A percentile compares a stretch with the other conserved stretches of the same genome.
phyloP scores from a whole-genome alignment of 345 rosid genomes.

The Eucalyptus polybractea region DNA sequence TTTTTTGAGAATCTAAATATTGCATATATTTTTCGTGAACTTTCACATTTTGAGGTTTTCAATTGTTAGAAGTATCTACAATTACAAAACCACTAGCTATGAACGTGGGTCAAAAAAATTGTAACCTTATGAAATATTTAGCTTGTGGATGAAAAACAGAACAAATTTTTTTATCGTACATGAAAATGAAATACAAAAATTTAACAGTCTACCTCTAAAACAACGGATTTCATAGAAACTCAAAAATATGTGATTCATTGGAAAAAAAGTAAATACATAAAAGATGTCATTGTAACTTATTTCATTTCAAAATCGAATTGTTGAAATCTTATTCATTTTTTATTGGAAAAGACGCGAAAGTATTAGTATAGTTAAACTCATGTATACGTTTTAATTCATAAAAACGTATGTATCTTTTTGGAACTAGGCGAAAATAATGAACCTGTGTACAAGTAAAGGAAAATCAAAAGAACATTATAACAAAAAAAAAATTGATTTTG shows the following conservation, averaged over 20 bases:
- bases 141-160: slow-evolving; percentile 85
- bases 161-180: slow-evolving; percentile 87
- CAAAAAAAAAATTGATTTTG: not conserved
- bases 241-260: not conserved
- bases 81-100: slow-evolving; percentile 34
- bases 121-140: slow-evolving; percentile 84
- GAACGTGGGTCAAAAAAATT: slow-evolving; percentile 77
- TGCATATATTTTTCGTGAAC: slow-evolving; percentile 51
- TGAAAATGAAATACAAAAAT: not conserved
- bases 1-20: slow-evolving; percentile 58
- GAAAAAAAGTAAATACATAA: too few relatives aligned
- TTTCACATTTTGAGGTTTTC: slow-evolving; percentile 42
- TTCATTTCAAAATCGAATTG: slow-evolving; percentile 86
- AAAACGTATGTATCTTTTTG: slow-evolving; percentile 79
- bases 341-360: slow-evolving; percentile 83
- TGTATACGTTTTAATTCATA: slow-evolving; percentile 84
- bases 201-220: not conserved
- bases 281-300: slow-evolving; percentile 28
- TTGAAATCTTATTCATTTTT: slow-evolving; percentile 84
- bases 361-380: slow-evolving; percentile 88
- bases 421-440: slow-evolving; percentile 84
- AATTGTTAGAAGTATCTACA: slow-evolving; percentile 51
- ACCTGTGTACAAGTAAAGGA: slow-evolving; percentile 18
- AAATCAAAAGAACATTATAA: not conserved
- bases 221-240: not conserved